Percentiles rank a stretch among this genome's conserved stretches.
phyloP scores from a whole-genome alignment of 345 rosid genomes.

The Luvunga scandens region DNA sequence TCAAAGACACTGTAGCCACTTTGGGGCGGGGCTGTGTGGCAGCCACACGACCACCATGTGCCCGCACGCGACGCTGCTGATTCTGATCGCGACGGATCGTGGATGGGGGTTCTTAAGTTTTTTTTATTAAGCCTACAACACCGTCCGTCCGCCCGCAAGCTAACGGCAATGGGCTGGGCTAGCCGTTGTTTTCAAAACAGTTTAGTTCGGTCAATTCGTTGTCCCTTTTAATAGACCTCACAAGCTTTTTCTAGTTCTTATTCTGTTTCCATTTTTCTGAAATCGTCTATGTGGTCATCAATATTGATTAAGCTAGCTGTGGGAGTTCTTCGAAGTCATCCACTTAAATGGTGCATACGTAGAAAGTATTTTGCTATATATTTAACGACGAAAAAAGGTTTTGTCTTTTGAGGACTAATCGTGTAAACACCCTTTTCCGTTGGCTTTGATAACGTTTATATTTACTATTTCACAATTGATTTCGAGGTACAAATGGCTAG shows the following conservation, averaged over 20 bases:
- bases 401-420: too few species aligned
- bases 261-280: too few species aligned
- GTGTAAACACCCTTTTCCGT: not conserved
- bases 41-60: constrained; percentile 13
- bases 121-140: not conserved
- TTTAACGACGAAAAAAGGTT: not conserved
- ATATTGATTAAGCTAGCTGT: too few species aligned
- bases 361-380: not conserved
- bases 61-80: not conserved
- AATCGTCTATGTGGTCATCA: too few species aligned
- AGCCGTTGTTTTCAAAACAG: not conserved
- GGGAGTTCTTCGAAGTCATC: too few species aligned
- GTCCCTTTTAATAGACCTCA: not conserved
- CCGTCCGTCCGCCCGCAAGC: not conserved
- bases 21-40: constrained; percentile 7
- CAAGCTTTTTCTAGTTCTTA: not conserved
- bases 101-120: too few species aligned
- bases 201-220: not conserved
- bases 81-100: not conserved
- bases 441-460: too few species aligned
- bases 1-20: not conserved
- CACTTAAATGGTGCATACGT: too few species aligned
- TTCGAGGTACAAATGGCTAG: not conserved
- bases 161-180: not conserved
- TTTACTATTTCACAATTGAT: not conserved